A percentile compares a stretch with the other conserved stretches of the same genome.
Conservation (phyloP, 1,284 basidiomycete genomes). For the Tilletia caries region DNA sequence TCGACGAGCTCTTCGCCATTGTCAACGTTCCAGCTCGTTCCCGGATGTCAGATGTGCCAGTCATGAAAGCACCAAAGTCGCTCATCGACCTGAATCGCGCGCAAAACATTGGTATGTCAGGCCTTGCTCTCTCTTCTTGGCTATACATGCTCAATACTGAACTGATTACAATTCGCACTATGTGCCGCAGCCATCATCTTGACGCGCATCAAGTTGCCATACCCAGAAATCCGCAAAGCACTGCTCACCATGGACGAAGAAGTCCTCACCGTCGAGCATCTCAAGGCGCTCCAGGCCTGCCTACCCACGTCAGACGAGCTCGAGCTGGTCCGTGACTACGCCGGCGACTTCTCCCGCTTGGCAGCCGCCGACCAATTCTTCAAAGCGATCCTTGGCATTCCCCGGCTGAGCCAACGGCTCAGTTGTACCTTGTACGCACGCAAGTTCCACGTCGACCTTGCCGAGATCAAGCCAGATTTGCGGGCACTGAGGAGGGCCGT, state of each 20-base stretch:
- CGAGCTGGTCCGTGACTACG: conserved; percentile 40
- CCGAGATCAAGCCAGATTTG: conserved; percentile 78
- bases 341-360: conserved; percentile 31
- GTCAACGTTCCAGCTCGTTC: conserved; percentile 53
- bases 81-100: conserved; percentile 36
- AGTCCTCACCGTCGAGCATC: conserved; percentile 32
- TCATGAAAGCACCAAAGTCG: conserved; percentile 30
- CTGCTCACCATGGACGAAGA: conserved; percentile 36
- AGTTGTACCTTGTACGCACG: conserved; percentile 78
- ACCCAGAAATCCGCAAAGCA: conserved; percentile 34
- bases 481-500: conserved; percentile 72
- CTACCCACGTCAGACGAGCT: conserved; percentile 42
- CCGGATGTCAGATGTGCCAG: conserved; percentile 20
- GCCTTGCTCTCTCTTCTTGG: background rate
- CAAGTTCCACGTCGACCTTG: conserved; percentile 74
- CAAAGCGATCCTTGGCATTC: conserved; percentile 73
- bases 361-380: conserved; percentile 79
- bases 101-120: conserved; percentile 26
- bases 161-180: too few species aligned
- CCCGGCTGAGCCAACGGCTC: conserved; percentile 69
- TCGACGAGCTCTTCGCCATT: conserved; percentile 71
- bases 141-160: background rate
- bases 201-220: conserved; percentile 39
- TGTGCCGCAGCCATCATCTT: conserved; percentile 34
- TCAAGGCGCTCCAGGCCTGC: conserved; percentile 37